These are phyloP conservation scores for Naganishia vishniacii DNA, from an alignment of 768 basidiomycete species.

Conservation along the genomic window DNA sequence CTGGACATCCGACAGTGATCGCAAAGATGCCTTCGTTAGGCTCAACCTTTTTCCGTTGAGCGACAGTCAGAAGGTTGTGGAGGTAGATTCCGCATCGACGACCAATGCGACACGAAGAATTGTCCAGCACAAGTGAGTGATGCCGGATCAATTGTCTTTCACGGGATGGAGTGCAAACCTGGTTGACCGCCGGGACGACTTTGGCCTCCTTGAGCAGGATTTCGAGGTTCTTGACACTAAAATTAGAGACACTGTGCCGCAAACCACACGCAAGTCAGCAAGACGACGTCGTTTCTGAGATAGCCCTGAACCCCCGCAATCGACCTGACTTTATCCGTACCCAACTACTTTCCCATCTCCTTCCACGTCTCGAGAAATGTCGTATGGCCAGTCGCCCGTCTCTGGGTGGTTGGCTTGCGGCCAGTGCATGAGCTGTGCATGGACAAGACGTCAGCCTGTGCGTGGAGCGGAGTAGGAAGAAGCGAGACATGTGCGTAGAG, in stretches of 20 bases:
- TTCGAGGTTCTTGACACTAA: constrained; percentile 54
- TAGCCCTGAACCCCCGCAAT: background rate
- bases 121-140: too few relatives aligned
- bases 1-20: too few relatives aligned
- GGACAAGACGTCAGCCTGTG: background rate
- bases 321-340: constrained; percentile 36
- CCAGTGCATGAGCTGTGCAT: constrained; percentile 50
- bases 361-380: constrained; percentile 50
- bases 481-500: constrained; percentile 36
- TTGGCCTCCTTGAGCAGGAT: constrained; percentile 50
- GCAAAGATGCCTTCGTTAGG: too few relatives aligned
- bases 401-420: constrained; percentile 39
- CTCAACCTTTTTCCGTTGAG: too few relatives aligned
- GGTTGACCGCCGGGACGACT: constrained; percentile 54
- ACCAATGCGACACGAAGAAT: too few relatives aligned
- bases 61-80: too few relatives aligned
- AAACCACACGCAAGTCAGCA: background rate
- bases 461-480: background rate
- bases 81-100: too few relatives aligned
- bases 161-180: constrained; percentile 43
- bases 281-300: background rate
- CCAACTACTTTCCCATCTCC: constrained; percentile 48
- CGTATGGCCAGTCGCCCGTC: constrained; percentile 37
- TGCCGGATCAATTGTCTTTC: too few relatives aligned
- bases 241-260: constrained; percentile 58